Base-by-base conservation (phyloP, 805 yeast genomes). In the Teunomyces barrocoloradensis region DNA sequence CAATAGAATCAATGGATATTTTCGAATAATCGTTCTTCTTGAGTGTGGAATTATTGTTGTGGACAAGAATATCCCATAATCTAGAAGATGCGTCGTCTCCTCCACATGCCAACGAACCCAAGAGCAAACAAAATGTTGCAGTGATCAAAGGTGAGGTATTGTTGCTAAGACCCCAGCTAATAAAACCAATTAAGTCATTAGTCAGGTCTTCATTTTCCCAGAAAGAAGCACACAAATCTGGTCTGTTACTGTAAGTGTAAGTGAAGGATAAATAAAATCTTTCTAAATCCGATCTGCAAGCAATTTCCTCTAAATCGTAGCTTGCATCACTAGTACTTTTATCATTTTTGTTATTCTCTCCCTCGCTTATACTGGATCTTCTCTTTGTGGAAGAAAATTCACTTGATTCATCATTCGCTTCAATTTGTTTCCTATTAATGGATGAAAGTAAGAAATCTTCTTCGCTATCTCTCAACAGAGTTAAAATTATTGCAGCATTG, bases 161-260 rank as follows among this genome's bases (percentile, higher is more conserved):
- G 57, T 87, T 83, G 49, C 81, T 82, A 2, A 94, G 74, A 0
- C 96, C 95, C 98, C 98, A 94, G 46, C 80, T 80, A 35, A 92
- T 72, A 54, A 94, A 91, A 0, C 96, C 97, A 58, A 80, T 75
- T 1, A 89, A 72, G 48, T 83, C 82, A 11, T 85, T 78, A 20
- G 56, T 47, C 2, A 43, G 44, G 17, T 58, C 63, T 10, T 67
- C 72, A 6, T 60, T 57, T 0, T 57, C 50, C 96, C 96, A 91
- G 58, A 88, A 86, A 10, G 69, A 66, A 1, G 73, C 58, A 11
- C 87, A 78, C 6, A 84, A 66, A 0, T 77, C 75, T 0, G 84
- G 81, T 47, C 96, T 74, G 13, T 79, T 74, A 23, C 78, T 70
- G 61, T 85, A 90, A 6, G 89, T 73, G 60, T 79, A 87, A 37